Percentiles rank a stretch among this genome's conserved stretches.
Conservation (phyloP, 1,139 yeast species). For the Yamadazyma atmosphaerica region DNA sequence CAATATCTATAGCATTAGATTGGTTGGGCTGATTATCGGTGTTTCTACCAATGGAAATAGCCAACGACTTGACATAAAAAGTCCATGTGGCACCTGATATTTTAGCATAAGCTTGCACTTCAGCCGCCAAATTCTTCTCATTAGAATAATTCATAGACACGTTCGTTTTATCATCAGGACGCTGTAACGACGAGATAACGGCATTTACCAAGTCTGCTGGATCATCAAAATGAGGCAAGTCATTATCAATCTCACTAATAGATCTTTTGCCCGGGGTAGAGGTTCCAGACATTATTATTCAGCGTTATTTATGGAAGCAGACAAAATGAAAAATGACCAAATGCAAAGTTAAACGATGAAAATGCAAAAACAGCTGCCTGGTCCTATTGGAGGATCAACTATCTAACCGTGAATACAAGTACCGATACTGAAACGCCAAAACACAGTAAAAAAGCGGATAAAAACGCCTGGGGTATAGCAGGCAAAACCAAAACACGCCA, state of each 20-base stretch:
- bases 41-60: constrained; percentile 80
- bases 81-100: constrained; percentile 96
- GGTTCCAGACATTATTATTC: constrained; percentile 19
- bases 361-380: background rate
- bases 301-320: no score
- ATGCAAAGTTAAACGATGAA: no score
- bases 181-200: constrained; percentile 47
- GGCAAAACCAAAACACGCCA: background rate
- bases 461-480: no score
- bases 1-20: constrained; percentile 64
- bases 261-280: constrained; percentile 34
- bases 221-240: constrained; percentile 42
- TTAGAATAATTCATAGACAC: constrained; percentile 56
- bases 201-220: constrained; percentile 55
- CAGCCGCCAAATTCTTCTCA: constrained; percentile 73
- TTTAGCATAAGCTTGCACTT: constrained; percentile 94
- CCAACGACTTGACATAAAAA: constrained; percentile 80
- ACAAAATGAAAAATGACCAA: no score
- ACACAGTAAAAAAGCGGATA: no score
- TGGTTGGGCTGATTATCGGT: constrained; percentile 48
- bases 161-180: constrained; percentile 52
- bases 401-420: no score
- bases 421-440: no score
- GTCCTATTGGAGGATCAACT: no score
- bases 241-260: constrained; percentile 24